Evolutionary conservation across 805 yeast genomes (phyloP), one percentile per base, ranked within the genome.

Genomic region (Zygoascus tannicola): DNA sequence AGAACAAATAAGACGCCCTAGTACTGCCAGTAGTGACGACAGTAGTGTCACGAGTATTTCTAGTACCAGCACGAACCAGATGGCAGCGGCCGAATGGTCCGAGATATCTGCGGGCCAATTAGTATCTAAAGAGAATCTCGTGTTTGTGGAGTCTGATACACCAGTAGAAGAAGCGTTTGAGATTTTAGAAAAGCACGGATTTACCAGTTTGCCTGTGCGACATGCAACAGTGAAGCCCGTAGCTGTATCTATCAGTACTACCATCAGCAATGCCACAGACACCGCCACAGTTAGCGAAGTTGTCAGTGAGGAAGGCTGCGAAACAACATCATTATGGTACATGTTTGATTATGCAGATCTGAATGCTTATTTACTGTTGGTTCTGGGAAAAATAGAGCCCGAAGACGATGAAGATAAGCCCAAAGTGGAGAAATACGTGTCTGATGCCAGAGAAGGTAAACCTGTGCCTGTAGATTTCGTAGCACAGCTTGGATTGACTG

Each of bases 291-390:
- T 42, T 22, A 21, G 18, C 28, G 22, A 18, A 18, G 46, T 12
- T 8, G 30, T 8, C 10, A 26, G 12, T 12, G 12, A 26, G 10
- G 7, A 7, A 8, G 30, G 7, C 10, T 26, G 30, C 3, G 19
- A 32, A 20, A 32, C 41, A 38, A 46, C 30, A 12, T 26, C 30
- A 8, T 12, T 48, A 16, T 39, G 37, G 34, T 71, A 82, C 48
- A 82, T 95, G 1, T 90, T 90, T 62, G 98, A 92, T 63, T 92
- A 86, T 64, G 75, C 90, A 22, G 97, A 90, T 64, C 71, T 90
- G 62, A 87, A 85, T 56, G 80, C 96, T 10, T 87, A 87, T 60
- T 68, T 90, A 50, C 67, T 90, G 51, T 67, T 92, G 48, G 92
- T 92, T 19, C 71, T 88, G 69, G 88, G 90, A 59, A 85, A 82